Base-by-base conservation (phyloP, 2,329 filamentous ascomycete genomes). In the Trichoderma arundinaceum region DNA sequence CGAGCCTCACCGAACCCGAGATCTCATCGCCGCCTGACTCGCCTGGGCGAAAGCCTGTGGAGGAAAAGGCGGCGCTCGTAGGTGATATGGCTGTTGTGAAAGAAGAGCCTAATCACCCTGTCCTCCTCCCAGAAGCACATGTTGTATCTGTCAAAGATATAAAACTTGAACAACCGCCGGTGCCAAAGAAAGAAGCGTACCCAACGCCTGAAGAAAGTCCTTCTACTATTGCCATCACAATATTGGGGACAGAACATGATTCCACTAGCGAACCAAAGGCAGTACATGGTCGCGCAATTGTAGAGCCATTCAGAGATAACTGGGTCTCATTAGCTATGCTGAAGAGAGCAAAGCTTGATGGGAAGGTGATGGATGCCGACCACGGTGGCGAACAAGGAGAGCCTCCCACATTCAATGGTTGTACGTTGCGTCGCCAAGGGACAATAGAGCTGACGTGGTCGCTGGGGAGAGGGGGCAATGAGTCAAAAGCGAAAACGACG, bases 1-100 rank as follows among this genome's bases (percentile, higher is more conserved):
- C 61, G 22, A 56, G 43, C 7, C 41, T 64, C 15, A 64, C 52
- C 7, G 61, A 64, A 17, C 52, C 52, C 9, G 61, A 64, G 12
- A 7, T 13, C 12, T 4, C 48, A 7, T 28, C 49, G n/a, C 32
- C 60, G 7, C 13, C 8, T 22, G 32, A 35, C 19, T 44, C 49
- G 0, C 39, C 39, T 1, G 19, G 15, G 13, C n/a, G n/a, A 22
- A 53, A 35, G n/a, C 2, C 17, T 9, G 4, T 22, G 7, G 4
- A 44, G 8, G 9, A 44, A 15, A 62, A 44, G 12, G 4, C 6
- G 4, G 0, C 38, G 5, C 38, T 1, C 8, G n/a, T 15, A 35
- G 22, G 10, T 3, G 12, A 41, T 4, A 13, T 17, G 10, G 1
- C 15, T 51, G 28, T 15, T 17, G 1, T 19, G 13, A 15, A 5